Base-by-base conservation (phyloP, 2,329 filamentous ascomycete genomes). In the Fusarium nurragi region DNA sequence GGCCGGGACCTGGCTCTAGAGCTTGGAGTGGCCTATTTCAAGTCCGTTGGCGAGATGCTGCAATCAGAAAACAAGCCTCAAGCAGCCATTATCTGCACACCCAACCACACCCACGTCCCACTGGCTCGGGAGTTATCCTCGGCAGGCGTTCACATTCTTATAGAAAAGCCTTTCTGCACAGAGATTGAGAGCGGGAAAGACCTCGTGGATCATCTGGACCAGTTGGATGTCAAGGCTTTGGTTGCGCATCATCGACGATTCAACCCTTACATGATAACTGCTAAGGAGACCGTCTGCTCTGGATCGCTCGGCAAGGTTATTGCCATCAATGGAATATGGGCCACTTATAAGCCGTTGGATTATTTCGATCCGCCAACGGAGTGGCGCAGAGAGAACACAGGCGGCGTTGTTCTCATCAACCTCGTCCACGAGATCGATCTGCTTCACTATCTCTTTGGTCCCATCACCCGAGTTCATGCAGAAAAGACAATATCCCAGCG, bases 401-500 rank as follows among this genome's bases (percentile, higher is more conserved):
- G 80, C 2, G 85, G 84, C 1, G 80, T 83, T 0, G 74, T 88
- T 9, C 74, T 83, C 4, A 87, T 87, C 59, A 88, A 88, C 67
- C 74, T 88, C 39, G 80, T 88, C n/a, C 86, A 88, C 66, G 86
- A 88, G 46, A 75, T 88, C 36, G 86, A 88, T 59, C 74, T 87
- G 0, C 74, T 88, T 18, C 85, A 87, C 43, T 81, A 83, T 70
- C 74, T 88, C 2, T 79, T 88, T 23, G 84, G 85, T 0, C 80
- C 83, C 0, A 83, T 88, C 23, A 69, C 71, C 0, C 76, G 81
- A 0, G 81, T 88, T 0, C 80, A 83, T 30, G 85, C 83, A 0
- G 82, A 88, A 64, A 74, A 77, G 46, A 81, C 78, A 0, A 44
- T 70, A 0, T 78, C 81, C 0, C 79, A 80, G 30, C 77, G 86